Percentiles rank a stretch among this genome's conserved stretches.
Conservation (phyloP, 225 moss, liverwort and hornwort genomes). For the Asterella californica region DNA sequence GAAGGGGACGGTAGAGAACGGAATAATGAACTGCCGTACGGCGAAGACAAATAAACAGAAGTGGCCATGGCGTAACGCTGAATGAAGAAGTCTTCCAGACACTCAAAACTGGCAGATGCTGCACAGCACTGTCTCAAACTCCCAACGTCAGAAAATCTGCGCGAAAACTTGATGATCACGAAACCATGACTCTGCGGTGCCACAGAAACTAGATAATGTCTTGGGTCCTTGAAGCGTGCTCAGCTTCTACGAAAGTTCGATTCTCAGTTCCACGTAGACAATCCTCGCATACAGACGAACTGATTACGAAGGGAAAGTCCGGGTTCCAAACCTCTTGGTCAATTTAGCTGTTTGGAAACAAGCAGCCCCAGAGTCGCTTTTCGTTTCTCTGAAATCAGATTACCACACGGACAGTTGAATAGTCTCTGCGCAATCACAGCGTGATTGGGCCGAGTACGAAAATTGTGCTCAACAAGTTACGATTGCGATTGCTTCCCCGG, state of each 20-base stretch:
- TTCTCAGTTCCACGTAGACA: not conserved
- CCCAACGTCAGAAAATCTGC: not conserved
- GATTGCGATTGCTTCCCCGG: no score
- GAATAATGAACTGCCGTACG: conserved; percentile 16
- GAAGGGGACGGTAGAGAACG: conserved; percentile 5
- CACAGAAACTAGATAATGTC: no score
- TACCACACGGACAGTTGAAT: no score
- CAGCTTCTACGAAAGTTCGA: not conserved
- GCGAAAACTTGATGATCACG: not conserved
- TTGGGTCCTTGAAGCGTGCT: not conserved
- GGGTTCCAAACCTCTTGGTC: no score
- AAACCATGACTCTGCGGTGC: not conserved
- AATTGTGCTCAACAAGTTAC: no score
- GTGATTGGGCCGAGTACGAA: no score
- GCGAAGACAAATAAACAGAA: conserved; percentile 24
- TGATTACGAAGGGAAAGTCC: not conserved
- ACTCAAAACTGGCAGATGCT: not conserved
- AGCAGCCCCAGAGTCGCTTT: no score
- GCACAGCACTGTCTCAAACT: not conserved
- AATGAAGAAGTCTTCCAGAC: not conserved
- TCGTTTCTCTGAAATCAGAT: no score
- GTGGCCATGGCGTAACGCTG: conserved; percentile 27
- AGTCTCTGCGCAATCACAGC: no score
- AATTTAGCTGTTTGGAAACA: no score
- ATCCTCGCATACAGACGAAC: not conserved